These are phyloP conservation scores for Fonsecaea multimorphosa DNA, from an alignment of 2,329 filamentous ascomycete genomes.

Conservation along the genomic window DNA sequence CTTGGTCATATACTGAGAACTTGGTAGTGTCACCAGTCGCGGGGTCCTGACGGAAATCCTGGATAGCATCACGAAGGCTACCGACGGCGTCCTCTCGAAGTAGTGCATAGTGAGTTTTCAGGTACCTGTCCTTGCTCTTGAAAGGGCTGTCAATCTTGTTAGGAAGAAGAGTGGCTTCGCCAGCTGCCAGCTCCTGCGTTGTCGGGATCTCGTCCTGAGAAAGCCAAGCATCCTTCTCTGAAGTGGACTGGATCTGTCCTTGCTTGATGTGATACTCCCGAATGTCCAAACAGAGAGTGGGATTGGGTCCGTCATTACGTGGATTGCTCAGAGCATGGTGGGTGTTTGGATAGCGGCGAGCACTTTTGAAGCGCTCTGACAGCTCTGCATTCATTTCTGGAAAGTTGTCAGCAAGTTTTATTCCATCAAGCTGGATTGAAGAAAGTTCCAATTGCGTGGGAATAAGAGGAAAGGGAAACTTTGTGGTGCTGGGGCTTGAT, in stretches of 20 bases:
- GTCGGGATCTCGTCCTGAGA: slow-evolving; percentile 50
- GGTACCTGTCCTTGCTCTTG: slow-evolving; percentile 67
- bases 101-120: slow-evolving; percentile 75
- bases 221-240: slow-evolving; percentile 44
- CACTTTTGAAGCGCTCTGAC: slow-evolving; percentile 34
- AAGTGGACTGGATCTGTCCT: slow-evolving; percentile 44
- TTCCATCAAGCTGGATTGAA: neutral
- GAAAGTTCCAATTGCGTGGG: neutral
- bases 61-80: slow-evolving; percentile 71
- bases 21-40: slow-evolving; percentile 62
- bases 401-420: slow-evolving; percentile 5
- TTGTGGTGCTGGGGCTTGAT: neutral
- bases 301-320: slow-evolving; percentile 17
- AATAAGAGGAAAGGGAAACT: neutral
- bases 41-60: slow-evolving; percentile 60
- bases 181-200: slow-evolving; percentile 46
- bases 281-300: slow-evolving; percentile 36
- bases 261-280: slow-evolving; percentile 38
- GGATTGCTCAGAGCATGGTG: slow-evolving; percentile 7
- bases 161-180: slow-evolving; percentile 48
- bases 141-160: slow-evolving; percentile 67
- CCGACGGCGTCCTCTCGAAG: slow-evolving; percentile 76
- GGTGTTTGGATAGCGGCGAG: slow-evolving; percentile 13
- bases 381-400: slow-evolving; percentile 38
- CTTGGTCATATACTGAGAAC: slow-evolving; percentile 73